Base-by-base conservation (phyloP, 2,329 filamentous ascomycete genomes). In the Cercospora zeina region DNA sequence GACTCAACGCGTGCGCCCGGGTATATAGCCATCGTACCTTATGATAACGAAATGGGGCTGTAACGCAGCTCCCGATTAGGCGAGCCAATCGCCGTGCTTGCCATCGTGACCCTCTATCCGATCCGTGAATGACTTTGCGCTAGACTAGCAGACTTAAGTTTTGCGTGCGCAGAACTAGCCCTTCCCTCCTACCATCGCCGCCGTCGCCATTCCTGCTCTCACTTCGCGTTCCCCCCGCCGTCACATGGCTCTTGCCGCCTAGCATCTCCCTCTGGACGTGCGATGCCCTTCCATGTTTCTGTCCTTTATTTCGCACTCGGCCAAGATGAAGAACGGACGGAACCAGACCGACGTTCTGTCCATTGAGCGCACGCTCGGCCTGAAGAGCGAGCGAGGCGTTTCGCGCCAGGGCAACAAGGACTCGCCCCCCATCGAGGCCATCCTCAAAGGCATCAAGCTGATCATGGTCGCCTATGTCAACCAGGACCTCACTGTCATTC, bases 401-500 rank as follows among this genome's bases (percentile, higher is more conserved):
- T 63, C 61, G 27, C 63, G 63, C 16, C 63, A 65, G 42, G 61
- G 61, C 19, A 65, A 65, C 53, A 65, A 65, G 54, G 63, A 62
- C 9, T 55, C 56, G 47, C 63, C 54, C 16, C 60, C 58, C 11
- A 55, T 65, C 39, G 57, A 60, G 37, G 61, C 58, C 47, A 58
- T 61, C 10, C 63, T 65, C 56, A 60, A 60, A 36, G 63, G 58
- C 54, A 63, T 65, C 49, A 65, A 63, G 42, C 11, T 34, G 30
- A 65, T 65, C 33, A 59, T 59, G 57, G 54, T 59, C 39, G 54
- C 57, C 24, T 63, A 65, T 45, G 60, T 62, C 11, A 45, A 62
- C 33, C 59, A 61, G 39, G 39, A 58, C 9, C 54, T 63, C 24
- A 54, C 61, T 21, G 57, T 63, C 9, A 65, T 65, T 31, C 60